Evolutionary conservation across 2,329 filamentous ascomycete genomes (phyloP).

Genomic region (Boeremia exigua): DNA sequence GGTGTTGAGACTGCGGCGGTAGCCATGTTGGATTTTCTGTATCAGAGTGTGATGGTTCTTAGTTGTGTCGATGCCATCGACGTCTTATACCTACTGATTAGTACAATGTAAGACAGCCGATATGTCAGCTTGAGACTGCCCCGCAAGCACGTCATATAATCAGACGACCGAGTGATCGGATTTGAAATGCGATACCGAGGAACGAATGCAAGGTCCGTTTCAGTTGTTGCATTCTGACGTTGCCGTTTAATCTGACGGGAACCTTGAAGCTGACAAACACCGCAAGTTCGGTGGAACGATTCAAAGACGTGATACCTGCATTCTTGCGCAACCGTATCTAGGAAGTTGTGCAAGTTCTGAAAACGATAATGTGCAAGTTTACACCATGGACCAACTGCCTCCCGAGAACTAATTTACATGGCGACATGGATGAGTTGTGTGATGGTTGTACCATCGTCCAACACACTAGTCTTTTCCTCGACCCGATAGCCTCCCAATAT

Average conservation of each 20-base stretch:
- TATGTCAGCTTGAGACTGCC: conserved; percentile 38
- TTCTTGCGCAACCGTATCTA: neutral
- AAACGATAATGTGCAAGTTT: no score
- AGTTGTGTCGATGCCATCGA: neutral
- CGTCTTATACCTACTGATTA: conserved; percentile 10
- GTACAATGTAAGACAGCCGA: conserved; percentile 3
- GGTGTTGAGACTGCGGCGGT: conserved; percentile 37
- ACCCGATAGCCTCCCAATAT: conserved; percentile 64
- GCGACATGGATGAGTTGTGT: conserved; percentile 59
- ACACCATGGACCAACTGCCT: neutral
- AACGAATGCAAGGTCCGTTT: neutral
- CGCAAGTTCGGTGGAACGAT: neutral
- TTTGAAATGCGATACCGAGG: conserved; percentile 24
- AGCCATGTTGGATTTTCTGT: conserved; percentile 26
- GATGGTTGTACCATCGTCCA: conserved; percentile 71
- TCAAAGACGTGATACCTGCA: neutral
- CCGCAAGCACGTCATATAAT: conserved; percentile 43
- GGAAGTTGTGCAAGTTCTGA: neutral
- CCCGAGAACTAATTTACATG: neutral
- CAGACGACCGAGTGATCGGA: conserved; percentile 21
- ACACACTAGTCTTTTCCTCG: conserved; percentile 65
- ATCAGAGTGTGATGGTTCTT: neutral
- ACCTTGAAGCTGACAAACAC: neutral
- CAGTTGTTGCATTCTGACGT: neutral
- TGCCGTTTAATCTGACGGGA: neutral